These are phyloP conservation scores for Penicillium paradoxum DNA, from an alignment of 495 filamentous ascomycete genomes.

Conservation along the genomic window DNA sequence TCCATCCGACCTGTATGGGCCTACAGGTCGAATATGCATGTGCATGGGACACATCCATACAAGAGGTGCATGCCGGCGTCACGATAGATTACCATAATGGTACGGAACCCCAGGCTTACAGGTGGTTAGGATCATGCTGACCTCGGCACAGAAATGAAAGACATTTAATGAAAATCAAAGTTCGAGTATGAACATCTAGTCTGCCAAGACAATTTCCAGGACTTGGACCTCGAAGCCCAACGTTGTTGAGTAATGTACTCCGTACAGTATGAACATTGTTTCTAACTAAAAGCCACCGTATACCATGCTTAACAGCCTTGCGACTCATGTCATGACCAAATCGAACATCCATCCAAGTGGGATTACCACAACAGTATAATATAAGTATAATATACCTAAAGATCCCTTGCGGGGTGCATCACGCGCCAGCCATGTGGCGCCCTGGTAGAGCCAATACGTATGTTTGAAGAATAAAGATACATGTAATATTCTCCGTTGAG, in stretches of 20 bases:
- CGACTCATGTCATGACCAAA: not conserved
- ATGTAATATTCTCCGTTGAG: not conserved
- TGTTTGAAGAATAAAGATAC: not conserved
- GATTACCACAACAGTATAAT: not conserved
- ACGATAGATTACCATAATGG: conserved; percentile 26
- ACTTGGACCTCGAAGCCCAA: not conserved
- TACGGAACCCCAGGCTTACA: conserved; percentile 16
- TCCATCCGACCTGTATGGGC: not conserved
- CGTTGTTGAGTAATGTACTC: not conserved
- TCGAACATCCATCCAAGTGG: not conserved
- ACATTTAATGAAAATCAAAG: not conserved
- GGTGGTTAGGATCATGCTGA: conserved; percentile 6
- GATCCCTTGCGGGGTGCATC: conserved; percentile 10
- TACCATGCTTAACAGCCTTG: not conserved
- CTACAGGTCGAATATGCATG: not conserved
- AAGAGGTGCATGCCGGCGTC: conserved; percentile 29
- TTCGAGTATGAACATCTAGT: not conserved
- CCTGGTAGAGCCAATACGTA: not conserved
- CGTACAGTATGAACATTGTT: not conserved
- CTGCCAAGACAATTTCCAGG: not conserved
- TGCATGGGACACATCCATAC: conserved; percentile 2
- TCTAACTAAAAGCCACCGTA: not conserved
- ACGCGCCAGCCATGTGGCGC: conserved; percentile 15
- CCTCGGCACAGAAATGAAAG: conserved; percentile 13
- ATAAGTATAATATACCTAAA: not conserved